Conservation (phyloP, 1,284 basidiomycete genomes). For the Wallemia ichthyophaga region DNA sequence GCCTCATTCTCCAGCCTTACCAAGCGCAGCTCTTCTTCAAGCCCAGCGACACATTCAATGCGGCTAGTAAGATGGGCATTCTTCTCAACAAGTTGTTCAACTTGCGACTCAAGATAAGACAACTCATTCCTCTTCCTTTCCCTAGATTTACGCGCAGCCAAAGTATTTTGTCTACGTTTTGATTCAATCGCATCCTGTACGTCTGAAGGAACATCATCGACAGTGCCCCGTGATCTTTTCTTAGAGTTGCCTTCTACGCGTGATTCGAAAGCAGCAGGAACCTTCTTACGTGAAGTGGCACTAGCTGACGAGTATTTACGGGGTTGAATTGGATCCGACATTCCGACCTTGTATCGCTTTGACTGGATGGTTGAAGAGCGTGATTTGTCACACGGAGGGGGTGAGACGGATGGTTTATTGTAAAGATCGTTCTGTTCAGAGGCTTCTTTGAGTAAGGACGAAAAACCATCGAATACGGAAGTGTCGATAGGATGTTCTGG, state of each 20-base stretch:
- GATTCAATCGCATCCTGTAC: conserved; percentile 30
- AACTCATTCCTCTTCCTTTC: conserved; percentile 46
- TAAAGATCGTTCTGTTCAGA: not conserved
- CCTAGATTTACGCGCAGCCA: conserved; percentile 40
- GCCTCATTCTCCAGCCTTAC: not conserved
- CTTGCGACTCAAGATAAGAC: conserved; percentile 25
- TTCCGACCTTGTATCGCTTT: not conserved
- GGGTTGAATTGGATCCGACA: conserved; percentile 21
- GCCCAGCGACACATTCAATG: not conserved
- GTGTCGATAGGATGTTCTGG: too few relatives aligned
- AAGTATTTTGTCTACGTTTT: conserved; percentile 47
- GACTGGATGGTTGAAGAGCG: not conserved
- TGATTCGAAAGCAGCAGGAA: conserved; percentile 22
- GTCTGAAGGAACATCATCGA: conserved; percentile 19
- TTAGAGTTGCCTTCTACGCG: conserved; percentile 13
- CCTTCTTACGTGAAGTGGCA: conserved; percentile 27
- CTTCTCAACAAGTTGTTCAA: conserved; percentile 18
- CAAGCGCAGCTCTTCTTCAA: not conserved
- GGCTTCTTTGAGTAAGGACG: not conserved
- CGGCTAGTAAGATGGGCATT: not conserved
- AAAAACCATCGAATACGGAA: not conserved
- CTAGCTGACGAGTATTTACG: conserved; percentile 28
- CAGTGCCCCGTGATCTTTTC: conserved; percentile 23
- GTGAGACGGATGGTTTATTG: not conserved
- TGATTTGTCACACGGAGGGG: not conserved